Evolutionary conservation across 345 rosid genomes (phyloP), one percentile per base, ranked within the genome.

Genomic region (Linum tenue): DNA sequence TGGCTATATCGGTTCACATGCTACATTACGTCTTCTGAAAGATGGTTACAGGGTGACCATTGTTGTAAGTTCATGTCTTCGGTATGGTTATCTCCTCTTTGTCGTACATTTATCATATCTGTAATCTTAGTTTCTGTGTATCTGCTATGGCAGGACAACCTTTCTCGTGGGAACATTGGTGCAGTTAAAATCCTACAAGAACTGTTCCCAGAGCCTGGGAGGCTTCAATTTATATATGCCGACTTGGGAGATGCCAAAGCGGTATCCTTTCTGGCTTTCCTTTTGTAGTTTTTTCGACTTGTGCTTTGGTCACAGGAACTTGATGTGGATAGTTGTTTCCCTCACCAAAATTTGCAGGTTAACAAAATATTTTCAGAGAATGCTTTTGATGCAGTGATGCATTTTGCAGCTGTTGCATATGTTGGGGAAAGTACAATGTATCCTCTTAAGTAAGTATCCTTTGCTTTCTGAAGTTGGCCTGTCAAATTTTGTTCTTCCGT

Each of bases 371-470:
- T 90, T 80, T 81, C 86, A 4, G 91, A 85, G 75, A 94, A 94
- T 68, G 96, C 92, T 36, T 94, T 94, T 75, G 96, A 94, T 76
- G 99, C 97, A 35, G 97, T 90, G 68, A 94, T 94, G 78, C 99
- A 94, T 84, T 94, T 94, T 82, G 99, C 99, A 11, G 99, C 99
- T 8, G 99, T 94, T 69, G 99, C 99, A 5, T 94, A 90, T 81
- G 97, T 94, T 59, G 99, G 97, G 69, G 99, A 94, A 79, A 94
- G 99, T 82, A 90, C 99, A 2, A 75, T 84, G 51, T 83, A 94
- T 73, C 99, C 99, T 78, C 85, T 94, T 11, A 90, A 84, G 99
- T 94, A 75, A 80, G 88, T 73, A 39, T 62, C 69, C 37, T 42
- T 70, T 48, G 42, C 41, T 56, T 2, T 59, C 14, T 68, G 42